Evolutionary conservation across 306 rosid genomes (phyloP), one percentile per base, ranked within the genome.

Genomic region (Styphnolobium japonicum): DNA sequence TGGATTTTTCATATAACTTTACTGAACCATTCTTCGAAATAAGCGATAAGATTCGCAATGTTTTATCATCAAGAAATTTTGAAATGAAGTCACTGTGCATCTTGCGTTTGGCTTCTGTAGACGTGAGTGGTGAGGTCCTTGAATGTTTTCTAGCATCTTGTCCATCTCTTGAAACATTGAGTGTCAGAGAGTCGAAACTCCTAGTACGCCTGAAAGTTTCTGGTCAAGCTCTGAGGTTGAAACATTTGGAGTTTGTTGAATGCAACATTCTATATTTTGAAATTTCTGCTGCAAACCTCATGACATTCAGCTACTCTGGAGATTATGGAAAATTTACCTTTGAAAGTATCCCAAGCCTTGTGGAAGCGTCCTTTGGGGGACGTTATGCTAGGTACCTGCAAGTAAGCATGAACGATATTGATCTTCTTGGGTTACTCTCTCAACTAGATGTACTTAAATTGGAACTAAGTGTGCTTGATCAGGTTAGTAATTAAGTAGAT

Each of bases 91-190:
- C 61, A 31, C 18, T 67, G 10, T 0, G 37, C 4, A 37, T 16
- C 0, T 2, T 78, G 16, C 76, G 69, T 14, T 56, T 78, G 82
- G 37, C 27, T 27, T 27, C 61, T 25, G 82, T 77, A 36, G 82
- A 77, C 6, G 57, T 77, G 31, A 52, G 5, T 42, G 68, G 37
- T 6, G 45, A 39, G 14, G 21, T 29, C 23, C 22, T 77, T 43
- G 11, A 77, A 21, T 0, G 46, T 4, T 11, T 67, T 25, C 70
- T 79, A 10, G 33, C 51, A 4, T 7, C 7, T 12, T 79, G 71
- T 45, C 70, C 82, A 6, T 3, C 1, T 43, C 82, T 78, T 42
- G 76, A 78, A 5, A 39, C 49, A 10, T 3, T 78, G 3, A 27
- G 10, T 39, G 37, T 67, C 12, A 67, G 7, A 2, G 69, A 56